These are phyloP conservation scores for Ophiostoma montium DNA, from an alignment of 2,329 filamentous ascomycete species.

Conservation along the genomic window DNA sequence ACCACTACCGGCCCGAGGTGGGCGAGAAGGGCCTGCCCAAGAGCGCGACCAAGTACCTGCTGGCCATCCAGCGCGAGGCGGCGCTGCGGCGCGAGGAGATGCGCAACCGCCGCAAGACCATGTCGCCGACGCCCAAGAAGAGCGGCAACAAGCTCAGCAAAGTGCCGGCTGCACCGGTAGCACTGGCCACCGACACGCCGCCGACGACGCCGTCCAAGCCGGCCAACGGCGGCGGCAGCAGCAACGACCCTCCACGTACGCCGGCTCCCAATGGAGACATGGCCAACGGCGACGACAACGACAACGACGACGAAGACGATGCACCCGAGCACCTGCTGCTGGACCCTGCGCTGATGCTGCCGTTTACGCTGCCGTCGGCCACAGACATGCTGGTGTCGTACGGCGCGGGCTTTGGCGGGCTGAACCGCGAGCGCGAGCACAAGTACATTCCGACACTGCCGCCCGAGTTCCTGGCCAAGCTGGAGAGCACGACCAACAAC, in stretches of 20 bases:
- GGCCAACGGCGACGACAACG: slow-evolving; percentile 25
- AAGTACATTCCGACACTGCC: slow-evolving; percentile 96
- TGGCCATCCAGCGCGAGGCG: slow-evolving; percentile 64
- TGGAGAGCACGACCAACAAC: slow-evolving; percentile 46
- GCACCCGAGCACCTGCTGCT: slow-evolving; percentile 63
- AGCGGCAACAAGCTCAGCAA: not conserved
- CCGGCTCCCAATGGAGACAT: slow-evolving; percentile 22
- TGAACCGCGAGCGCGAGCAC: slow-evolving; percentile 79
- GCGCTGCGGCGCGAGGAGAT: slow-evolving; percentile 42
- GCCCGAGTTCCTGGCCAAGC: slow-evolving; percentile 77
- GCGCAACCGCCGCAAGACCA: slow-evolving; percentile 31
- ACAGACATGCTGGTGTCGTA: slow-evolving; percentile 97
- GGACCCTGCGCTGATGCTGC: slow-evolving; percentile 82
- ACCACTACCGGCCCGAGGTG: slow-evolving; percentile 87
- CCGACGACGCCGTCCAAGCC: slow-evolving; percentile 7
- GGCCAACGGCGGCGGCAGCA: slow-evolving; percentile 23
- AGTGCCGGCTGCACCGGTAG: not conserved
- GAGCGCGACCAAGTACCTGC: slow-evolving; percentile 73
- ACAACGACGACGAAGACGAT: slow-evolving; percentile 50
- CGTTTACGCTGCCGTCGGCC: slow-evolving; percentile 87
- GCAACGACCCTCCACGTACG: slow-evolving; percentile 13
- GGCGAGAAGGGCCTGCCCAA: slow-evolving; percentile 87
- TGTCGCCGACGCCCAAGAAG: slow-evolving; percentile 25
- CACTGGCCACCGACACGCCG: not conserved
- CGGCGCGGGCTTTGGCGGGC: slow-evolving; percentile 83